Evolutionary conservation across 163 green algal species (phyloP), one percentile per base, ranked within the genome.

Genomic region (Scenedesmus sp.): DNA sequence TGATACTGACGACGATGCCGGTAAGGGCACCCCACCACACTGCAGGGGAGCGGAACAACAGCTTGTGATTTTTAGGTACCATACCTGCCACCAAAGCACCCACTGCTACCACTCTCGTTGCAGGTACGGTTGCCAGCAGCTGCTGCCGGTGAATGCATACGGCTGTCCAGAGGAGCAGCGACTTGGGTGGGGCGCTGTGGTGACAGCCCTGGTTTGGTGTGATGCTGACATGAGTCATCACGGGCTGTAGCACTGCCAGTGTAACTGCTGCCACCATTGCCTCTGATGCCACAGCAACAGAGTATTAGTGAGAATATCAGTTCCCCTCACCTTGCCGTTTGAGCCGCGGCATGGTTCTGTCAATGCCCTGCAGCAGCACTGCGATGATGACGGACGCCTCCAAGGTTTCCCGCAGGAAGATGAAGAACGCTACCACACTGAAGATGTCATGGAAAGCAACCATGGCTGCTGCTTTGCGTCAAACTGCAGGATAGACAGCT

Each of bases 371-470:
- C 40, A 95, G 73, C 22, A 95, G 90, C 35, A 95, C 92, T 22
- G 91, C 88, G 35, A 93, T 93, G 53, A 95, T 95, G 43, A 95
- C 92, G 22, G 85, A 89, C 0, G 93, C 93, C 89, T 95, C 93
- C 26, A 95, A 93, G 0, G 93, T 93, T 79, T 95, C 93, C 46
- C 93, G 87, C 33, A 95, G 94, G n/a, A 95, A 93, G 37, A 95
- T 95, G 81, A 95, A 95, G 68, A 95, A 88, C 10, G 93, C 91
- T 5, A 95, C 59, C 16, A 94, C 61, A 42, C 89, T 94, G 78
- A 95, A 95, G 24, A 93, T 86, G 30, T 91, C 61, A 59, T 95
- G 53, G 46, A 92, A 91, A 35, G 78, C 51, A 24, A 85, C 61
- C 85, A 89, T 89, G 40, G 30, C 65, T 76, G 65, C 30, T 76